Evolutionary conservation across 2,329 filamentous ascomycete species (phyloP).

Genomic region (Neofusicoccum kwambonambiense): DNA sequence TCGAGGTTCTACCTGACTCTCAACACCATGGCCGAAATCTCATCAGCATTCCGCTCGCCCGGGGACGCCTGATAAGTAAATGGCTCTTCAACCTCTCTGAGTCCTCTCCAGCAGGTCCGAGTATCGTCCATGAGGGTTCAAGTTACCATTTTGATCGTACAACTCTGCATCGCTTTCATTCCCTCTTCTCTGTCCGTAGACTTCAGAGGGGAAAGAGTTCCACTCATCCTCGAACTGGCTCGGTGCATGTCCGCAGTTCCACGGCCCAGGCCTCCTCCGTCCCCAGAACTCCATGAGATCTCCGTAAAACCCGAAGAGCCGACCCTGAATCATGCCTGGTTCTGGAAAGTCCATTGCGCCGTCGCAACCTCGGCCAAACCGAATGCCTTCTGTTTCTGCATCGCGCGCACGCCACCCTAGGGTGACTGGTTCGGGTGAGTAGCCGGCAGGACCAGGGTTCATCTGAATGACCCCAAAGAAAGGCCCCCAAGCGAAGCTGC

Average conservation of each 20-base stretch:
- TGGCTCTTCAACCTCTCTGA: not conserved
- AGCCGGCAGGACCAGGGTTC: slow-evolving; percentile 21
- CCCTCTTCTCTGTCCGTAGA: not conserved
- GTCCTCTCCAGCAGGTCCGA: not conserved
- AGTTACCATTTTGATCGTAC: not conserved
- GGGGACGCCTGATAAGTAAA: not conserved
- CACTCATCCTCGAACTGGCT: slow-evolving; percentile 29
- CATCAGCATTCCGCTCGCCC: not conserved
- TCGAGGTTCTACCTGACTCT: not conserved
- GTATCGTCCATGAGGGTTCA: not conserved
- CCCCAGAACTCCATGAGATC: slow-evolving; percentile 30
- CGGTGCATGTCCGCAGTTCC: slow-evolving; percentile 23
- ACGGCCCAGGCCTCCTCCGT: slow-evolving; percentile 23
- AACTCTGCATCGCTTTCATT: not conserved
- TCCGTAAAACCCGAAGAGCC: slow-evolving; percentile 29
- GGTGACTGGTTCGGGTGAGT: not conserved
- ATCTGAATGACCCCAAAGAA: slow-evolving; percentile 47
- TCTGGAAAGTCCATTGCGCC: slow-evolving; percentile 33
- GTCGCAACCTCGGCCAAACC: slow-evolving; percentile 34
- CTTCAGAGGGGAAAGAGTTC: slow-evolving; percentile 15
- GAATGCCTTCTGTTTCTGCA: slow-evolving; percentile 23
- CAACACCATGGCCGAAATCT: not conserved
- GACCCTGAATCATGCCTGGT: slow-evolving; percentile 22
- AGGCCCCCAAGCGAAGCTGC: slow-evolving; percentile 45
- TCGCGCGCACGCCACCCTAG: slow-evolving; percentile 36